Percentiles rank a stretch among this genome's conserved stretches.
These are phyloP conservation scores for Cercophora scortea DNA, from an alignment of 495 filamentous ascomycete species.

Conservation along the genomic window DNA sequence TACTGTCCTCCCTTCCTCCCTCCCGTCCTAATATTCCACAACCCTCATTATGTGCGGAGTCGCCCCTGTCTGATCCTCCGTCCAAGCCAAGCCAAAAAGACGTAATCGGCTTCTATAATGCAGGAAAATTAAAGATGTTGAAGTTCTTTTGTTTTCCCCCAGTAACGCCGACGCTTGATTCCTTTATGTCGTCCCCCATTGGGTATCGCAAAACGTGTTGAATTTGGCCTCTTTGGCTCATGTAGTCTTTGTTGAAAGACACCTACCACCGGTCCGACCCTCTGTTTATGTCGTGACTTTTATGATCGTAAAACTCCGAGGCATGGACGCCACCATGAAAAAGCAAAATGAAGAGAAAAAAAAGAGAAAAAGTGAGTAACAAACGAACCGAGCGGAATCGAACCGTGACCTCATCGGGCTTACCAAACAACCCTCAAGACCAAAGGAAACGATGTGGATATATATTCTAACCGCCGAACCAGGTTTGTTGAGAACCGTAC, in stretches of 20 bases:
- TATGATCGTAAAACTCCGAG: slow-evolving; percentile 18
- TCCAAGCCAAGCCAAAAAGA: slow-evolving; percentile 25
- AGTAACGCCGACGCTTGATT: slow-evolving; percentile 29
- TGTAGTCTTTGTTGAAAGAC: slow-evolving; percentile 40
- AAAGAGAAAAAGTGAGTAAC: not conserved
- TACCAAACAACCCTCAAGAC: slow-evolving; percentile 9
- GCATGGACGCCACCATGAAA: slow-evolving; percentile 5
- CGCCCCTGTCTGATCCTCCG: not conserved
- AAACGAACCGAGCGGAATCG: slow-evolving; percentile 1
- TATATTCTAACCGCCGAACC: slow-evolving; percentile 23
- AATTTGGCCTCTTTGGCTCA: slow-evolving; percentile 25
- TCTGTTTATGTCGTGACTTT: slow-evolving; percentile 17
- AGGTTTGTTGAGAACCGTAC: slow-evolving; percentile 38
- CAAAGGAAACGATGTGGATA: slow-evolving; percentile 21
- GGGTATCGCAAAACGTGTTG: slow-evolving; percentile 29
- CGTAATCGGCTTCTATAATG: slow-evolving; percentile 22
- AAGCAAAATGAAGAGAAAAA: slow-evolving; percentile 6
- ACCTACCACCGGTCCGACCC: slow-evolving; percentile 13
- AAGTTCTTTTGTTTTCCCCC: slow-evolving; percentile 37
- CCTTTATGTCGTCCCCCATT: slow-evolving; percentile 25
- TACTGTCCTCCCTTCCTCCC: too few relatives aligned
- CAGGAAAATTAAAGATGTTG: slow-evolving; percentile 38
- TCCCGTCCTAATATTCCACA: too few relatives aligned
- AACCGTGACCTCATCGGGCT: slow-evolving; percentile 1
- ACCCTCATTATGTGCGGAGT: not conserved